Evolutionary conservation across 495 filamentous ascomycete species (phyloP).

Genomic region (Saxispiralis lemnorum): DNA sequence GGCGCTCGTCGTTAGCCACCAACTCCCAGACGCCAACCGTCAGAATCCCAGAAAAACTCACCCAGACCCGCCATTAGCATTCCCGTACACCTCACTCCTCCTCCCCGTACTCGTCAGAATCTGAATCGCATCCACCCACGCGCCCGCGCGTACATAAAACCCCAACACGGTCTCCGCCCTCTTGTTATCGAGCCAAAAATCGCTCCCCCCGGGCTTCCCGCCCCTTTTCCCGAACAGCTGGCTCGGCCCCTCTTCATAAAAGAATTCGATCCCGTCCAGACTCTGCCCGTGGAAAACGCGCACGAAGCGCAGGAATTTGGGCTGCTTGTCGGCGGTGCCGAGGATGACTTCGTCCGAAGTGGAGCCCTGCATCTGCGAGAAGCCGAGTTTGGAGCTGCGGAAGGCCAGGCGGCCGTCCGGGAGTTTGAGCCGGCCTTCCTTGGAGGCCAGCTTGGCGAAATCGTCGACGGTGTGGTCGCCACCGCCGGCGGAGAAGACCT

Average conservation of each 20-base stretch:
- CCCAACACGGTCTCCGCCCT: constrained; percentile 75
- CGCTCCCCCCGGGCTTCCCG: constrained; percentile 54
- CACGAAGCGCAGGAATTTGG: constrained; percentile 56
- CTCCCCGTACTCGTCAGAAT: constrained; percentile 76
- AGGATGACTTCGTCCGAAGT: constrained; percentile 58
- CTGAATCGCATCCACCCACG: constrained; percentile 81
- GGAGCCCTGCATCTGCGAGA: constrained; percentile 52
- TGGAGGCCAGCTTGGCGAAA: constrained; percentile 45
- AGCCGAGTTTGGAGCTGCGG: constrained; percentile 58
- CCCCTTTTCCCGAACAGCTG: constrained; percentile 82
- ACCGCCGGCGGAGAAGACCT: constrained; percentile 55
- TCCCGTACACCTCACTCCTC: constrained; percentile 72
- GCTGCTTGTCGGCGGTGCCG: constrained; percentile 46
- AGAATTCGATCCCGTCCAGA: constrained; percentile 77
- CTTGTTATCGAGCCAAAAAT: constrained; percentile 67
- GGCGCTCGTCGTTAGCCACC: constrained; percentile 10
- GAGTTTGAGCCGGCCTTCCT: constrained; percentile 53
- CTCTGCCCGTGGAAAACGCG: constrained; percentile 62
- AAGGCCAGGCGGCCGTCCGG: constrained; percentile 57
- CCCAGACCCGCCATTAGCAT: constrained; percentile 63
- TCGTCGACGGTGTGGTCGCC: constrained; percentile 60
- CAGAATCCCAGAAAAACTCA: constrained; percentile 30
- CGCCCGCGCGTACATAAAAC: constrained; percentile 65
- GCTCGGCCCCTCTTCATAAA: constrained; percentile 71
- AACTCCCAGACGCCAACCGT: constrained; percentile 14